phyloP scores from a whole-genome alignment of 768 basidiomycete species.

The Mycena rosella region DNA sequence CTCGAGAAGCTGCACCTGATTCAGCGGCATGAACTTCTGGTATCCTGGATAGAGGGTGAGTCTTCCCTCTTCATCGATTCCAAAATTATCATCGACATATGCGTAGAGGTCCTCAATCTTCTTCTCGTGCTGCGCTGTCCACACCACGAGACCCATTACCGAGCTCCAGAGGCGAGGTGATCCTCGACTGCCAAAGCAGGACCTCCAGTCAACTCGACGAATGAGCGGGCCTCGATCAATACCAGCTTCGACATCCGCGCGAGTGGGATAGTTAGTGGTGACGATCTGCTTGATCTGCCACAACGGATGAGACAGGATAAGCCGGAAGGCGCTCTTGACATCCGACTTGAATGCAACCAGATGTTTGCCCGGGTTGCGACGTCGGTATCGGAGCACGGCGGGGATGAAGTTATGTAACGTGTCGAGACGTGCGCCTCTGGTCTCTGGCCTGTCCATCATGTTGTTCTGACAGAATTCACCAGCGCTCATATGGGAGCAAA shows the following conservation, averaged over 20 bases:
- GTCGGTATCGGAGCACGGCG: not conserved
- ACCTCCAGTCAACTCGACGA: conserved; percentile 1
- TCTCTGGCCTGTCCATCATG: not conserved
- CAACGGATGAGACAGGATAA: not conserved
- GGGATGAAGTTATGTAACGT: not conserved
- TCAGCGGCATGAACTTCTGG: conserved; percentile 32
- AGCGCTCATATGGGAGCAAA: not conserved
- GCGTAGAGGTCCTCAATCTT: not conserved
- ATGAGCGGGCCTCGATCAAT: not conserved
- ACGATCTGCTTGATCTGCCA: conserved; percentile 13
- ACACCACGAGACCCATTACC: conserved; percentile 33
- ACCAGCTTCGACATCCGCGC: not conserved
- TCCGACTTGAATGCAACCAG: not conserved
- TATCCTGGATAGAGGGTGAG: conserved; percentile 28
- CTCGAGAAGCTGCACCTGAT: conserved; percentile 43
- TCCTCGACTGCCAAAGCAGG: not conserved
- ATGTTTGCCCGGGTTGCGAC: not conserved
- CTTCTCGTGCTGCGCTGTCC: conserved; percentile 36
- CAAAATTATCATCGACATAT: conserved; percentile 9
- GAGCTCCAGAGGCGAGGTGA: conserved; percentile 23
- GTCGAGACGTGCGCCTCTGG: not conserved
- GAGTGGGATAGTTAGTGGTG: conserved; percentile 3
- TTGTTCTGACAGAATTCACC: not conserved
- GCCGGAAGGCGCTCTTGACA: not conserved
- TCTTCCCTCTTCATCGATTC: not conserved